phyloP scores from a whole-genome alignment of 306 rosid genomes.

The Prunus padus region DNA sequence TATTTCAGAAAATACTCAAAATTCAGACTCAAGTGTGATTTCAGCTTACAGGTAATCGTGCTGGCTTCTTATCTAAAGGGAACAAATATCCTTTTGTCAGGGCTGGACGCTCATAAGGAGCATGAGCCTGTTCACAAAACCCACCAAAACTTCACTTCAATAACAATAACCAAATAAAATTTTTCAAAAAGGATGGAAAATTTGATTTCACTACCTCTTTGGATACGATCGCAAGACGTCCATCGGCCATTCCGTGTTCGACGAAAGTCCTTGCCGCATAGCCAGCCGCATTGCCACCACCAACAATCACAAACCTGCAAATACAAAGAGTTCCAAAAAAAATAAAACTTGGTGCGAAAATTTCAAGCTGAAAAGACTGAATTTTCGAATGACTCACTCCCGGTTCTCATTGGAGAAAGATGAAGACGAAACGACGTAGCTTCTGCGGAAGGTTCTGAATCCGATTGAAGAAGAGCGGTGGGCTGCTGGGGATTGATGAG shows the following conservation, averaged over 20 bases:
- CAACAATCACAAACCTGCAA: conserved; percentile 88
- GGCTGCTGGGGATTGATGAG: conserved; percentile 14
- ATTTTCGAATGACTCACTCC: conserved; percentile 43
- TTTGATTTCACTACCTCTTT: conserved; percentile 60
- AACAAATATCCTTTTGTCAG: conserved; percentile 79
- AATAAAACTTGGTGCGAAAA: background rate
- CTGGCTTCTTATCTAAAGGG: conserved; percentile 87
- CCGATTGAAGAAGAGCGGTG: conserved; percentile 31
- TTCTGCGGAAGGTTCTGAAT: conserved; percentile 49
- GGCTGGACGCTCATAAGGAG: conserved; percentile 98
- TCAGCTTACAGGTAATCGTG: conserved; percentile 78
- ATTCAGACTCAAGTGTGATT: background rate
- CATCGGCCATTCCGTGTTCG: conserved; percentile 91
- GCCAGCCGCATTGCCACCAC: conserved; percentile 96
- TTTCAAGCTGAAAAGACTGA: background rate
- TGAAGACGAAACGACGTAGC: conserved; percentile 54
- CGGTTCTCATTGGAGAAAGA: conserved; percentile 73
- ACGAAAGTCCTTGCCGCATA: conserved; percentile 93
- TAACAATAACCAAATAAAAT: background rate
- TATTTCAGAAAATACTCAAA: background rate
- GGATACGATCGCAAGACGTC: conserved; percentile 84
- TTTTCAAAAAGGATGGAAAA: background rate
- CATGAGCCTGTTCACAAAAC: conserved; percentile 51
- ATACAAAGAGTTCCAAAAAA: background rate
- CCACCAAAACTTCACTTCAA: conserved; percentile 11